A percentile compares a stretch with the other conserved stretches of the same genome.
These are phyloP conservation scores for Pseudogymnoascus sp. DNA, from an alignment of 2,329 filamentous ascomycete species.

Conservation along the genomic window DNA sequence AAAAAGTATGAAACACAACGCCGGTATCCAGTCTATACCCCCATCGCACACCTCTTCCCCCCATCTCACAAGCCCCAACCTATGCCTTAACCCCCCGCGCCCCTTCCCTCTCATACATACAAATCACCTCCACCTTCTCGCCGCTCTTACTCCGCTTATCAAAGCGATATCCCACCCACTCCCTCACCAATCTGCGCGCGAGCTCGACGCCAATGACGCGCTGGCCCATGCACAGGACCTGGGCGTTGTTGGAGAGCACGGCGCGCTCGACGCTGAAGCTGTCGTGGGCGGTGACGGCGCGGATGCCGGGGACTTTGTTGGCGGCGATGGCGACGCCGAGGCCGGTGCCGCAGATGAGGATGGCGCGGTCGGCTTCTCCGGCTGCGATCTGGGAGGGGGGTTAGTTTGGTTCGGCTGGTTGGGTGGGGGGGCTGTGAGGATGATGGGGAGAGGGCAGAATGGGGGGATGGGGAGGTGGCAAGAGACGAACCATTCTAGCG, in stretches of 20 bases:
- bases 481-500: constrained; percentile 31
- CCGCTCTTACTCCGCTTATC: constrained; percentile 46
- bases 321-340: constrained; percentile 82
- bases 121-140: constrained; percentile 4
- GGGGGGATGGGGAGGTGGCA: constrained; percentile 22
- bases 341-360: constrained; percentile 79
- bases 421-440: no score
- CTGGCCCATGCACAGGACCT: constrained; percentile 82
- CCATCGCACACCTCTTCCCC: no score
- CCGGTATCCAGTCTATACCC: neutral
- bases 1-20: neutral
- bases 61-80: neutral
- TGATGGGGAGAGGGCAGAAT: constrained; percentile 29
- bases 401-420: constrained; percentile 10
- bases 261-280: constrained; percentile 75
- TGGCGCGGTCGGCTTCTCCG: constrained; percentile 64
- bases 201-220: constrained; percentile 74
- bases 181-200: constrained; percentile 64
- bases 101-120: constrained; percentile 1
- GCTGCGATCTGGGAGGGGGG: constrained; percentile 42
- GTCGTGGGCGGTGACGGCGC: constrained; percentile 85
- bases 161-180: constrained; percentile 81
- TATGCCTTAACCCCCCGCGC: neutral
- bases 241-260: constrained; percentile 75
- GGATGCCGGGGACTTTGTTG: constrained; percentile 77